Evolutionary conservation across 2,329 filamentous ascomycete genomes (phyloP).

Genomic region (Tolypocladium tundrense): DNA sequence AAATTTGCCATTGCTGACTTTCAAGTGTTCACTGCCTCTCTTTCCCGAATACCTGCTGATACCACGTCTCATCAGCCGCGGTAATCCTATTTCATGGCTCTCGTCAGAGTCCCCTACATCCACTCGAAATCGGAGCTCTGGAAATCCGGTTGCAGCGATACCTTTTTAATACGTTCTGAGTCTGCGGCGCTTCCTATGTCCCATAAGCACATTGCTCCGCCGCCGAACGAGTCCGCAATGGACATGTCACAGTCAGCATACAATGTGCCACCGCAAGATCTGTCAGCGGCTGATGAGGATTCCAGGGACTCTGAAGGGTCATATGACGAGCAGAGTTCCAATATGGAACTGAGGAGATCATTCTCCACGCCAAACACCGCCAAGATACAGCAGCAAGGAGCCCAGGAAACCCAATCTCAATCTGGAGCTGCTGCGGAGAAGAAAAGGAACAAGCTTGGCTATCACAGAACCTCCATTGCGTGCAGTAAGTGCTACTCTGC

Average conservation of each 20-base stretch:
- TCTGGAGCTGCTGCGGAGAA: slow-evolving; percentile 35
- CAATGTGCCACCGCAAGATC: slow-evolving; percentile 17
- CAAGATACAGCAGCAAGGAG: slow-evolving; percentile 26
- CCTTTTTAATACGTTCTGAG: neutral
- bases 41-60: neutral
- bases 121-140: slow-evolving; percentile 21
- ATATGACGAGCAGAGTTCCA: slow-evolving; percentile 22
- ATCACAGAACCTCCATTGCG: slow-evolving; percentile 89
- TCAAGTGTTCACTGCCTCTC: neutral
- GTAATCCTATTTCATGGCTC: slow-evolving; percentile 21
- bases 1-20: neutral
- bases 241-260: slow-evolving; percentile 28
- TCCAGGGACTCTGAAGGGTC: slow-evolving; percentile 20
- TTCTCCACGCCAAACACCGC: slow-evolving; percentile 39
- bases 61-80: neutral
- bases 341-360: slow-evolving; percentile 34
- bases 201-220: slow-evolving; percentile 36
- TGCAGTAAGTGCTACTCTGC: slow-evolving; percentile 61
- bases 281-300: slow-evolving; percentile 18
- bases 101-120: slow-evolving; percentile 18
- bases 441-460: slow-evolving; percentile 81
- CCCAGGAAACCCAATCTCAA: slow-evolving; percentile 12
- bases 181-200: slow-evolving; percentile 24
- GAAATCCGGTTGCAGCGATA: slow-evolving; percentile 13
- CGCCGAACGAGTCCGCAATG: slow-evolving; percentile 30